Base-by-base conservation (phyloP, 78 protist genomes). In the Dictyostelium capitatum region DNA sequence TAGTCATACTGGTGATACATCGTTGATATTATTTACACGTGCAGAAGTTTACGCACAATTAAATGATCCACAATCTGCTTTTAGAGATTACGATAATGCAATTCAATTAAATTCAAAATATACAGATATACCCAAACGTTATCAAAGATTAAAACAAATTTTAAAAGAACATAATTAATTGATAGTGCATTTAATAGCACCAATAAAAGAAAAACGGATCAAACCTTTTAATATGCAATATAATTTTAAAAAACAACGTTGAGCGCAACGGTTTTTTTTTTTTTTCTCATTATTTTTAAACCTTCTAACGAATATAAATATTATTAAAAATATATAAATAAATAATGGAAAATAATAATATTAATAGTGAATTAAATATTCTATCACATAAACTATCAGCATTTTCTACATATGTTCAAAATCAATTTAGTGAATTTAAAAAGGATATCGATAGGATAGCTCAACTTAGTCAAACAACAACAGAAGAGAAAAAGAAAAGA, bases 41-140 rank as follows among this genome's bases (percentile, higher is more conserved):
- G 93, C 78, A 4, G 93, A 87, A 32, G 93, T 48, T 19, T 28
- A 87, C 37, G 20, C 80, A 12, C 93, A 64, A 77, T 30, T 87
- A 14, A 74, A 37, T 48, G 46, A 59, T 15, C 65, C 43, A 9
- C 20, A 25, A 37, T 41, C 25, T 50, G 79, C 84, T 11, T 9
- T 77, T n/a, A 30, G 50, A 23, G 93, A 87, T 30, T 87, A 25
- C 25, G 75, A 80, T 43, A 28, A 11, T 17, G 87, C 69, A 14
- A 28, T 48, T 17, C 28, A 46, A 25, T 37, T 62, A 37, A 67
- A 46, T 80, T 75, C 56, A 46, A 41, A 41, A 41, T 32, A 80
- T 80, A 67, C 50, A 12, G 75, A 80, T 25, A n/a, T 80, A 10
- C 59, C 25, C 8, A 62, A 56, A 64, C 62, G 87, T 73, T 47